Conservation (phyloP, 257 asterid genomes). For the Salvia hispanica region DNA sequence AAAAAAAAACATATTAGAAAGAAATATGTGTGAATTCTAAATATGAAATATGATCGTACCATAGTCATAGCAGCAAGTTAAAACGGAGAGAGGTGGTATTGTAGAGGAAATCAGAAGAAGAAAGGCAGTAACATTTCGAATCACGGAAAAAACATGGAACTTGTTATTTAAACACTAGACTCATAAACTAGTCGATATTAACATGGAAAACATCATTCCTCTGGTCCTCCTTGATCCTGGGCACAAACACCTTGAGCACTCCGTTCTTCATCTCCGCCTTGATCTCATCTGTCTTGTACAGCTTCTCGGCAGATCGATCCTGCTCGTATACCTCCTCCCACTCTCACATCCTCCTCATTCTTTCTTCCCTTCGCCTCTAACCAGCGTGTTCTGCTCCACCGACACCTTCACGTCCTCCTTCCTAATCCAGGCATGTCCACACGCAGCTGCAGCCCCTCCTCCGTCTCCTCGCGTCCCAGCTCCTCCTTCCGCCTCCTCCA, state of each 20-base stretch:
- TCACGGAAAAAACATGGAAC: no score
- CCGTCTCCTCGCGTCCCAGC: conserved; percentile 55
- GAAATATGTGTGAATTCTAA: no score
- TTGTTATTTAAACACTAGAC: no score
- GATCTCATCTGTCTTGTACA: conserved; percentile 48
- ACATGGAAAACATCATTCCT: conserved; percentile 54
- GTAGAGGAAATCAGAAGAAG: no score
- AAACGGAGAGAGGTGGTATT: no score
- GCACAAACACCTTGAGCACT: conserved; percentile 54
- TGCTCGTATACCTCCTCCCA: conserved; percentile 46
- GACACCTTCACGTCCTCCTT: conserved; percentile 62
- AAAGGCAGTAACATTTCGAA: no score
- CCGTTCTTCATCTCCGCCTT: conserved; percentile 74
- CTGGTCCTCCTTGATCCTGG: conserved; percentile 57
- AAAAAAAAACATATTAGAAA: no score
- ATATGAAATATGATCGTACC: no score
- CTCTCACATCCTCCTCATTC: conserved; percentile 50
- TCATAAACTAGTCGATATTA: conserved; percentile 26
- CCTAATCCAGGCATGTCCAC: conserved; percentile 64
- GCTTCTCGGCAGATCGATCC: conserved; percentile 64
- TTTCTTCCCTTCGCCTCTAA: conserved; percentile 55
- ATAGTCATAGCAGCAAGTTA: no score
- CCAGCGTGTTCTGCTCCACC: conserved; percentile 54
- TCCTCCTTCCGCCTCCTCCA: conserved; percentile 38
- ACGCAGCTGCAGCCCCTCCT: conserved; percentile 51